Conservation (phyloP, 345 rosid genomes). For the Linum lewisii region DNA sequence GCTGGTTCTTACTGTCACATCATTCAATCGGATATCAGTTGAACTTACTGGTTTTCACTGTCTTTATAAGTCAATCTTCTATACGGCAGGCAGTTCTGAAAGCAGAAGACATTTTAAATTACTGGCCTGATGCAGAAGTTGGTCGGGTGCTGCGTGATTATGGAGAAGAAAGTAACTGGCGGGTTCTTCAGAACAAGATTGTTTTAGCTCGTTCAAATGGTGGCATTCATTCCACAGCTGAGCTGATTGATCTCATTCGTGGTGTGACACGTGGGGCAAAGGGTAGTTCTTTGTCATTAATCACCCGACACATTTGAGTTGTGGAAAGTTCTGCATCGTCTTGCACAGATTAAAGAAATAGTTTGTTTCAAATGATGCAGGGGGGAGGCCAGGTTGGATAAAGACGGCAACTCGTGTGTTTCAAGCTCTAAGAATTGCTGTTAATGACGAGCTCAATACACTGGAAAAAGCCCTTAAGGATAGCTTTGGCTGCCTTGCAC, state of each 20-base stretch:
- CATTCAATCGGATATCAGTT: background rate
- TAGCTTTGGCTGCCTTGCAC: constrained; percentile 68
- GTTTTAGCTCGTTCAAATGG: constrained; percentile 53
- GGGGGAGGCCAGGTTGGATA: constrained; percentile 93
- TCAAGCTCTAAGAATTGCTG: constrained; percentile 88
- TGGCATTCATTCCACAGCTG: constrained; percentile 80
- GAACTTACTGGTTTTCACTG: background rate
- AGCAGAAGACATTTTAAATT: constrained; percentile 78
- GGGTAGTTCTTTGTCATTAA: constrained; percentile 28
- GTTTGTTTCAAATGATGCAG: constrained; percentile 24
- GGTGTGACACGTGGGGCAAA: constrained; percentile 30
- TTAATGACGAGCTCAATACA: constrained; percentile 79
- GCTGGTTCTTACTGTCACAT: too few relatives aligned
- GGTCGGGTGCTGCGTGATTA: constrained; percentile 67
- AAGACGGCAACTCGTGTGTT: constrained; percentile 93
- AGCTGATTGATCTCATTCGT: constrained; percentile 57
- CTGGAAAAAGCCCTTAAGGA: constrained; percentile 56
- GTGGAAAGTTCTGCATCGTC: background rate
- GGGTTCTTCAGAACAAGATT: constrained; percentile 52
- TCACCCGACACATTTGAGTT: background rate
- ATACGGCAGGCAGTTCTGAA: constrained; percentile 55
- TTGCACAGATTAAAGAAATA: constrained; percentile 3
- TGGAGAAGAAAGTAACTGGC: constrained; percentile 88
- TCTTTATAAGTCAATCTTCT: constrained; percentile 8
- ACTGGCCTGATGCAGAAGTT: constrained; percentile 77